Percentiles rank a stretch among this genome's conserved stretches.
Conservation (phyloP, 2,329 filamentous ascomycete species). For the Ceratocystis papillata region DNA sequence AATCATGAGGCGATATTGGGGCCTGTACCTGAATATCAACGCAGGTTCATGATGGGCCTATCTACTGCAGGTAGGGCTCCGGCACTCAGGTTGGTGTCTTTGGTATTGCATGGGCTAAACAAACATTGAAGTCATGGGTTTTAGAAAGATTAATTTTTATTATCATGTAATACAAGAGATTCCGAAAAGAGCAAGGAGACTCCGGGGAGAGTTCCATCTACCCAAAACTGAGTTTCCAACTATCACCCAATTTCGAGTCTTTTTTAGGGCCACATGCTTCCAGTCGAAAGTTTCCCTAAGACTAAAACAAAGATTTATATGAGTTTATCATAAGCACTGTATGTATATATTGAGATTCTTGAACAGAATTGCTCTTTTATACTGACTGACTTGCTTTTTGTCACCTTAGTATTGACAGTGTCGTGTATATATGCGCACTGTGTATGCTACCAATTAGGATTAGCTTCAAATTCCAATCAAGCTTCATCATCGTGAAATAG, state of each 20-base stretch:
- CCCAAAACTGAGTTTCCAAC: not conserved
- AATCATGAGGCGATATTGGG: not conserved
- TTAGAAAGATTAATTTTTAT: not conserved
- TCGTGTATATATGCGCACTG: not conserved
- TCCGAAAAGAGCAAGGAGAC: not conserved
- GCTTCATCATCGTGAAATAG: conserved; percentile 7
- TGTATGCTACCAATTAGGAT: not conserved
- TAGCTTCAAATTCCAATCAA: not conserved
- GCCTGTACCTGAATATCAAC: conserved; percentile 1
- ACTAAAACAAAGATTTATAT: not conserved
- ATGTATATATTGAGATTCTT: not conserved
- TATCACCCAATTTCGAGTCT: not conserved
- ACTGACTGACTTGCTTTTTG: not conserved
- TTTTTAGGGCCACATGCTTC: not conserved
- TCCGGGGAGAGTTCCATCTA: not conserved
- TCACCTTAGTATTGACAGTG: not conserved
- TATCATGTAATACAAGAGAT: not conserved
- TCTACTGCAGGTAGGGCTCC: not conserved
- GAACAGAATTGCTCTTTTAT: not conserved
- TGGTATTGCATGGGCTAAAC: not conserved
- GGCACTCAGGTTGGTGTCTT: not conserved
- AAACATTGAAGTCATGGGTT: not conserved
- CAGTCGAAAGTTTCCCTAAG: too few relatives aligned
- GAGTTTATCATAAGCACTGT: not conserved
- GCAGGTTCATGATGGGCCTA: not conserved